Evolutionary conservation across 2,329 filamentous ascomycete species (phyloP).

Genomic region (Trichoderma sp.): DNA sequence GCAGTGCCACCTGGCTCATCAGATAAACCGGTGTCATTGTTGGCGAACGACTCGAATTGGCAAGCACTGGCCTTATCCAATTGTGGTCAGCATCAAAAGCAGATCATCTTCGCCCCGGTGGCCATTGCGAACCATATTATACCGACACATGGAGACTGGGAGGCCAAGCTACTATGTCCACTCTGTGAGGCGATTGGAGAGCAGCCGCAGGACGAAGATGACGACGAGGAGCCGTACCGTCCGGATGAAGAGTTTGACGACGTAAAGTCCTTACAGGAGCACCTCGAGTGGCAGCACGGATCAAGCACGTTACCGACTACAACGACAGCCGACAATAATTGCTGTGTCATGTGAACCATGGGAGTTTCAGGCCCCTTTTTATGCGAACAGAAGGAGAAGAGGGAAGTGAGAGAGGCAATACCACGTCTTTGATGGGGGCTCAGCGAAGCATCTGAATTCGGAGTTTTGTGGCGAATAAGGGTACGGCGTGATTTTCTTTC

Average conservation of each 20-base stretch:
- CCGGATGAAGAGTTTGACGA: slow-evolving; percentile 52
- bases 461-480: slow-evolving; percentile 18
- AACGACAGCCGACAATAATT: slow-evolving; percentile 28
- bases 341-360: slow-evolving; percentile 44
- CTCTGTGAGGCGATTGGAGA: slow-evolving; percentile 56
- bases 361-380: not conserved
- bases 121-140: slow-evolving; percentile 58
- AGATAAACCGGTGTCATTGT: slow-evolving; percentile 3
- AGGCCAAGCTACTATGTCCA: slow-evolving; percentile 51
- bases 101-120: slow-evolving; percentile 55
- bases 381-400: not conserved
- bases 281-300: slow-evolving; percentile 57
- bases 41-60: slow-evolving; percentile 44
- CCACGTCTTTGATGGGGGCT: slow-evolving; percentile 4
- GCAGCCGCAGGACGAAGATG: slow-evolving; percentile 43
- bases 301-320: slow-evolving; percentile 36
- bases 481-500: not conserved
- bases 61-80: slow-evolving; percentile 47
- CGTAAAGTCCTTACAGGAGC: slow-evolving; percentile 50
- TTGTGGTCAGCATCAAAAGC: slow-evolving; percentile 46
- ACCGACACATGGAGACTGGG: slow-evolving; percentile 51
- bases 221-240: slow-evolving; percentile 49
- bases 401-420: not conserved
- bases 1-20: slow-evolving; percentile 28
- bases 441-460: slow-evolving; percentile 17